These are phyloP conservation scores for Plasmopara muralis DNA, from an alignment of 352 stramenopile genomes.

Conservation along the genomic window DNA sequence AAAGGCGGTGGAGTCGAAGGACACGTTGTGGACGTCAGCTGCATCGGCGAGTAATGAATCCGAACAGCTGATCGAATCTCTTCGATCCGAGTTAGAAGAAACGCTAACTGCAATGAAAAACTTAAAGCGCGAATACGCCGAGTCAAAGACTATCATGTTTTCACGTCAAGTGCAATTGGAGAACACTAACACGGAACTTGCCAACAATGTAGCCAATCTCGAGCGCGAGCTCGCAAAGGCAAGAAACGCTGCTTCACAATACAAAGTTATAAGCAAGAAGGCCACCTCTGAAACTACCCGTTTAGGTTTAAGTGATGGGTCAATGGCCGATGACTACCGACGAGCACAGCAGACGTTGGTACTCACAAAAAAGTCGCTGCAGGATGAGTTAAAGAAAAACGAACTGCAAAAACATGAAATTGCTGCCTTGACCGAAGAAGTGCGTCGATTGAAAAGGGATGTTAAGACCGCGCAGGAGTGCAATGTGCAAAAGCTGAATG, in stretches of 20 bases:
- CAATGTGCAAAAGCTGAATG: conserved; percentile 31
- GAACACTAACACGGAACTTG: conserved; percentile 65
- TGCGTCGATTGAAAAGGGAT: conserved; percentile 44
- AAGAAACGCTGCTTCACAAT: conserved; percentile 20
- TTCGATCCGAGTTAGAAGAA: conserved; percentile 61
- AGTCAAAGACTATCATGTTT: conserved; percentile 66
- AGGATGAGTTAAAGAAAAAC: conserved; percentile 60
- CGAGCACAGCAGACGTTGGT: conserved; percentile 57
- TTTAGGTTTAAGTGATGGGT: conserved; percentile 18
- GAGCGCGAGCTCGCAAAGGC: conserved; percentile 49
- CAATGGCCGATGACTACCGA: conserved; percentile 49
- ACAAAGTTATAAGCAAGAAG: conserved; percentile 1
- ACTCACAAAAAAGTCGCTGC: conserved; percentile 65
- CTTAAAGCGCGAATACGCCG: conserved; percentile 57
- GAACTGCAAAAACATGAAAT: conserved; percentile 69
- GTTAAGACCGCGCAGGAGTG: conserved; percentile 31
- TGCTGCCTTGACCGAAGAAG: conserved; percentile 38
- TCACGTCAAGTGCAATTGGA: conserved; percentile 68
- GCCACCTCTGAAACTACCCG: conserved; percentile 1
- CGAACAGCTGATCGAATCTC: conserved; percentile 49
- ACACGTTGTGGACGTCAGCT: conserved; percentile 59
- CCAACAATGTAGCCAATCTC: conserved; percentile 53
- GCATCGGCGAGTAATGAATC: conserved; percentile 64
- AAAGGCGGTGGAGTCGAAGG: conserved; percentile 52
- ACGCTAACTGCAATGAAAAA: conserved; percentile 46